Conservation (phyloP, 768 basidiomycete species). For the Russula earlei region DNA sequence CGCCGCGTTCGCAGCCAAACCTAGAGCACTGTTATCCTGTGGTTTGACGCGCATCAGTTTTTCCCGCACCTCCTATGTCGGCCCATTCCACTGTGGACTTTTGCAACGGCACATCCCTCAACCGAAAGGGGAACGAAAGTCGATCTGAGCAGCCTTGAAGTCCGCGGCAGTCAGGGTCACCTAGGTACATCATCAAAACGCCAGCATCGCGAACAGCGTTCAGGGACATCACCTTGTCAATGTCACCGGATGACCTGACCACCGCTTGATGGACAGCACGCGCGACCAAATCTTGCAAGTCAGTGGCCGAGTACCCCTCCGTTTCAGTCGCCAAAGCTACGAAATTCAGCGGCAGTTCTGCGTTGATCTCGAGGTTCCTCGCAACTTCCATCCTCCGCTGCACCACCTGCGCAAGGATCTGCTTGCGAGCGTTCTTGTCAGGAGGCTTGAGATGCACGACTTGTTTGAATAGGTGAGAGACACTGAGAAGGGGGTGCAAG, state of each 20-base stretch:
- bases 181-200: not conserved
- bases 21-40: conserved; percentile 30
- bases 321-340: conserved; percentile 72
- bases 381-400: conserved; percentile 36
- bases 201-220: not conserved
- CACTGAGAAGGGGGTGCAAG: conserved; percentile 64
- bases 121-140: conserved; percentile 80
- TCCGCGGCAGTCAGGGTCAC: conserved; percentile 35
- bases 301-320: conserved; percentile 86
- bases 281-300: conserved; percentile 75
- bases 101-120: conserved; percentile 82
- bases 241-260: conserved; percentile 35
- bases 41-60: not conserved
- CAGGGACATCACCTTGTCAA: conserved; percentile 18
- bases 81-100: conserved; percentile 83
- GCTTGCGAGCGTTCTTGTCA: conserved; percentile 63
- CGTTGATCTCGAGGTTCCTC: conserved; percentile 38
- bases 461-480: conserved; percentile 74
- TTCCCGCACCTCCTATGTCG: conserved; percentile 76
- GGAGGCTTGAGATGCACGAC: conserved; percentile 66
- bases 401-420: conserved; percentile 50
- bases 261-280: conserved; percentile 76
- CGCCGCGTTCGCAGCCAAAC: conserved; percentile 67
- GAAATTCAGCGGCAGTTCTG: conserved; percentile 54
- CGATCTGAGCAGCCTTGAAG: conserved; percentile 69